phyloP scores from a whole-genome alignment of 1,139 yeast species.

The Candida sanyaensis region DNA sequence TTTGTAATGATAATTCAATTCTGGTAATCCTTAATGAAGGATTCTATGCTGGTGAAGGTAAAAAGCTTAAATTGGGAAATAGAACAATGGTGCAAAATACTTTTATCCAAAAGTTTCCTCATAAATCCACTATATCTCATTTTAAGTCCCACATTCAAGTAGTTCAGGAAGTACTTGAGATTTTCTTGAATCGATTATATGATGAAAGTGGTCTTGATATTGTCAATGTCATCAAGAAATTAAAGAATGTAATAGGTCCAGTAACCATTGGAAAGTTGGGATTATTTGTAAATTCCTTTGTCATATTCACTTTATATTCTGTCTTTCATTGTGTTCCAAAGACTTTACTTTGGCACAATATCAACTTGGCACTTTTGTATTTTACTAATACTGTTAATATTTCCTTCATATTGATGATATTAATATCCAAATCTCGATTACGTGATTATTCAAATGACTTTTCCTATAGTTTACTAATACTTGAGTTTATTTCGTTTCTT shows the following conservation, averaged over 20 bases:
- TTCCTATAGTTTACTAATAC: conserved; percentile 7
- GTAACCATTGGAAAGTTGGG: conserved; percentile 8
- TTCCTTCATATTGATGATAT: conserved; percentile 5
- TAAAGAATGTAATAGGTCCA: neutral
- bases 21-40: conserved; percentile 20
- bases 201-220: conserved; percentile 1
- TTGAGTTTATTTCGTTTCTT: conserved; percentile 10
- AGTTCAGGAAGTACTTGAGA: conserved; percentile 2
- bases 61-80: conserved; percentile 6
- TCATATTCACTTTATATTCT: conserved; percentile 4
- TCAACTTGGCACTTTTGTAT: conserved; percentile 8
- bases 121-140: conserved; percentile 1
- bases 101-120: conserved; percentile 3
- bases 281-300: conserved; percentile 8
- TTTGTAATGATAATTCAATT: conserved; percentile 12
- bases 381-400: conserved; percentile 2
- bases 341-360: conserved; percentile 10
- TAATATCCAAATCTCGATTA: conserved; percentile 3
- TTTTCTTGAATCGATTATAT: conserved; percentile 8
- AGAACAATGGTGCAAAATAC: neutral
- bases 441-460: neutral
- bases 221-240: neutral
- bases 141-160: neutral
- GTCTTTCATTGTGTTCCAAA: conserved; percentile 9
- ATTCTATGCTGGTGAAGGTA: conserved; percentile 12